phyloP scores from a whole-genome alignment of 2,329 filamentous ascomycete genomes.

The Monosporascus sp. region DNA sequence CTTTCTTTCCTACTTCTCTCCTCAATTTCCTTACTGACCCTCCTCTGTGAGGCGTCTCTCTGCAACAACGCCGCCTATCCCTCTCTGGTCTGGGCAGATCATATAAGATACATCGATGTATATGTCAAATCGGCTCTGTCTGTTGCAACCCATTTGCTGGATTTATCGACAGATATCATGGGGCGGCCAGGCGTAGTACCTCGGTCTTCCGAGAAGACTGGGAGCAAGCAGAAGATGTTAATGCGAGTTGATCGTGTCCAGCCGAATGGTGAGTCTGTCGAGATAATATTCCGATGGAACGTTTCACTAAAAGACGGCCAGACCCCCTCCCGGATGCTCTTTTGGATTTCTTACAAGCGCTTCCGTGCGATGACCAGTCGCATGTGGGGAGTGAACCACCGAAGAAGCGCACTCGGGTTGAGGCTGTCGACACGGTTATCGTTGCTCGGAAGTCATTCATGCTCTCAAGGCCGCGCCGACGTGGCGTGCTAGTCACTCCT shows the following conservation, averaged over 20 bases:
- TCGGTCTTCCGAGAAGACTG: not conserved
- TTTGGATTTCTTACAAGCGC: conserved; percentile 2
- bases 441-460: conserved; percentile 13
- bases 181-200: not conserved
- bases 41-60: not conserved
- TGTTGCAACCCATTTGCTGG: not conserved
- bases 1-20: not conserved
- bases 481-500: not conserved
- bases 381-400: conserved; percentile 6
- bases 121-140: not conserved
- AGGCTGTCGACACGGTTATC: conserved; percentile 13
- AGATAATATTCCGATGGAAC: not conserved
- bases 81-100: not conserved
- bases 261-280: not conserved
- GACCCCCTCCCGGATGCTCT: conserved; percentile 1
- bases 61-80: not conserved
- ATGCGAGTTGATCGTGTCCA: not conserved
- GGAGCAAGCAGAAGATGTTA: not conserved
- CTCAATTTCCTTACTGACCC: not conserved
- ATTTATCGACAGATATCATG: not conserved
- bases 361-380: not conserved
- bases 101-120: not conserved
- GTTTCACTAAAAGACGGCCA: not conserved
- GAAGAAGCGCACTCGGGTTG: conserved; percentile 16
- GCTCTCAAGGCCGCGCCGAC: conserved; percentile 9